Evolutionary conservation across 192 early-diverging fungal species (phyloP).

Genomic region (Paraglomus brasilianum): DNA sequence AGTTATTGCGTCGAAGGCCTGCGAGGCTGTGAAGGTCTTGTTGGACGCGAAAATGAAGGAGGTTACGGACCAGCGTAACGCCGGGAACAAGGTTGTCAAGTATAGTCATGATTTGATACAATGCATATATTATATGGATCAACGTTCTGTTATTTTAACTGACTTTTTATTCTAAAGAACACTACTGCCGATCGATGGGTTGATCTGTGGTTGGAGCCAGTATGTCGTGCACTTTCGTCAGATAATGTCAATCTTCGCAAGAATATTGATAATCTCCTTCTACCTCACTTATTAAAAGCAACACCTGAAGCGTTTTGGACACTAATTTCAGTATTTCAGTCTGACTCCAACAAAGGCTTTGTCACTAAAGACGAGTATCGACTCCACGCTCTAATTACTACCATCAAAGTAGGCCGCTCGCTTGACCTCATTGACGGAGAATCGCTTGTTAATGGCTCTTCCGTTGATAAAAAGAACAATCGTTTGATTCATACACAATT

Average conservation of each 20-base stretch:
- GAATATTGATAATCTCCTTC: conserved; percentile 54
- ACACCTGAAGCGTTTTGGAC: conserved; percentile 47
- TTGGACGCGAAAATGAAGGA: conserved; percentile 27
- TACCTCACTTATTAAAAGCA: conserved; percentile 54
- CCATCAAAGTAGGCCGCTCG: conserved; percentile 54
- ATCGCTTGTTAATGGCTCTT: neutral
- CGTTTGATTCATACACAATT: conserved; percentile 43
- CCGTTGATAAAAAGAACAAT: neutral
- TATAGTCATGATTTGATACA: neutral
- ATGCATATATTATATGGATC: neutral
- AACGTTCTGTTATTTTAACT: neutral
- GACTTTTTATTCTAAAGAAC: conserved; percentile 21
- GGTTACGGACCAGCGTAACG: conserved; percentile 11
- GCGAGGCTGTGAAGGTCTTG: conserved; percentile 40
- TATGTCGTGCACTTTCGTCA: conserved; percentile 53
- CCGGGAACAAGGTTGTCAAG: conserved; percentile 1
- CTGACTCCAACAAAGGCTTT: conserved; percentile 31
- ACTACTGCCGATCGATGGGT: conserved; percentile 42
- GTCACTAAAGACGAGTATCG: conserved; percentile 42
- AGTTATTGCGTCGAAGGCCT: conserved; percentile 50
- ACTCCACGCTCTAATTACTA: conserved; percentile 62
- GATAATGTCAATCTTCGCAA: conserved; percentile 51
- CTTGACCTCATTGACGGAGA: conserved; percentile 57
- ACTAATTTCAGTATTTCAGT: conserved; percentile 42
- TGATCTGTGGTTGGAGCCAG: conserved; percentile 56